Base-by-base conservation (phyloP, 164 flowering plant genomes). In the Chimonanthus salicifolius region DNA sequence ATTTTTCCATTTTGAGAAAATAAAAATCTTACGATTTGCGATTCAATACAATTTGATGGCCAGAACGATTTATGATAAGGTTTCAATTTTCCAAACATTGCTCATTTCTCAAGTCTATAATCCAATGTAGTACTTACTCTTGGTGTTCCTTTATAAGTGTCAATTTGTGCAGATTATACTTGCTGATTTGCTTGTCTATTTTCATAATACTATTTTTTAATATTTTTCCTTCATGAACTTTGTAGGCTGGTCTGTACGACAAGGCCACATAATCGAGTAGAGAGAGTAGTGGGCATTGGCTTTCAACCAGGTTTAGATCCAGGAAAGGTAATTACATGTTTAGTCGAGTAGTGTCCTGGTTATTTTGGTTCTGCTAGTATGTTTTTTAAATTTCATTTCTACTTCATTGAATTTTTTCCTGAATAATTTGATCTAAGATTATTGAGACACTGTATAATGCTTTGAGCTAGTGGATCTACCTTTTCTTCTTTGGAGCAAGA, bases 221-320 rank as follows among this genome's bases (percentile, higher is more conserved):
- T 8, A 10, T 18, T 5, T 10, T 67, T 46, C 63, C 66, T 44
- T 43, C 65, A 48, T 70, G 62, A 54, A 45, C 47, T 62, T 68
- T 63, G 18, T 70, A 96, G 99, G 90, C 87, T 86, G 72, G 94
- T 96, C 69, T 85, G 83, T 74, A 78, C 87, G 62, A 83, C 85
- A 9, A 84, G 82, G 50, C 94, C 97, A 15, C 99, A 96, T 80
- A 80, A 67, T 16, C 87, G 72, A 76, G 82, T 82, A n/a, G 91
- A 92, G 82, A 89, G 85, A 84, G 94, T 92, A 67, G 93, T 88
- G 66, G 97, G 95, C 58, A 83, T 96, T 74, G 92, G 91, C 76
- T 96, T 92, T 84, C 98, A 92, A 76, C 99, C 99, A 62, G 99
- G 99, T 54, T 87, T 94, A 69, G 97, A 89, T 74, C 88, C 90